Conservation (phyloP, 768 basidiomycete species). For the Amanita brunnescens region DNA sequence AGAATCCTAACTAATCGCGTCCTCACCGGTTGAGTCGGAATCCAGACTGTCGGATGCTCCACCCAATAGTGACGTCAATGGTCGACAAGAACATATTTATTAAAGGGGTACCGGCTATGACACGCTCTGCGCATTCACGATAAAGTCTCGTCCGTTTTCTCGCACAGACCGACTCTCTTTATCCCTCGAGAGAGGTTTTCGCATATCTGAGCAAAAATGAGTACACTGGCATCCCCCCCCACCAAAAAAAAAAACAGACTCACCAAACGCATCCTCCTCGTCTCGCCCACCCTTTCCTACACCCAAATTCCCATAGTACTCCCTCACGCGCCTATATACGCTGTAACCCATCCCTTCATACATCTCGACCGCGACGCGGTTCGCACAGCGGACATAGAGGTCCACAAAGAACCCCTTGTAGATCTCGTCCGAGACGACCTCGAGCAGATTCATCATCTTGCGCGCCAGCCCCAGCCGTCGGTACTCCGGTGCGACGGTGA, state of each 20-base stretch:
- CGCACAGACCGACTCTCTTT: conserved; percentile 54
- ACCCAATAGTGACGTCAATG: too few relatives aligned
- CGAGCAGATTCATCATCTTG: conserved; percentile 81
- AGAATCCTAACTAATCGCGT: too few relatives aligned
- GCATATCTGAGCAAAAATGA: conserved; percentile 40
- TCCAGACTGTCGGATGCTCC: too few relatives aligned
- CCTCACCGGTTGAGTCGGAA: too few relatives aligned
- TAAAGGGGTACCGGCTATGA: too few relatives aligned
- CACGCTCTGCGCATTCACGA: conserved; percentile 55
- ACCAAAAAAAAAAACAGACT: conserved; percentile 20
- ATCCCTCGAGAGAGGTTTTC: conserved; percentile 65
- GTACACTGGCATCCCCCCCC: too few relatives aligned
- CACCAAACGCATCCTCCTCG: conserved; percentile 90
- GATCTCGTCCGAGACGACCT: conserved; percentile 71
- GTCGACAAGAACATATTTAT: too few relatives aligned
- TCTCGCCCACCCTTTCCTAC: conserved; percentile 68
- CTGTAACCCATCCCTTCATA: conserved; percentile 92
- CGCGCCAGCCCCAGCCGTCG: conserved; percentile 81
- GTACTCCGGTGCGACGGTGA: conserved; percentile 92
- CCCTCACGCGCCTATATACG: conserved; percentile 82
- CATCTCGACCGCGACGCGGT: conserved; percentile 77
- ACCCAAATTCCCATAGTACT: conserved; percentile 81
- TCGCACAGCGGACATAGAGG: conserved; percentile 89
- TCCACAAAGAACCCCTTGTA: conserved; percentile 91
- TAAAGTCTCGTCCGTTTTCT: conserved; percentile 62